Evolutionary conservation across 352 stramenopile species (phyloP).

Genomic region (Phytopythium montanum): DNA sequence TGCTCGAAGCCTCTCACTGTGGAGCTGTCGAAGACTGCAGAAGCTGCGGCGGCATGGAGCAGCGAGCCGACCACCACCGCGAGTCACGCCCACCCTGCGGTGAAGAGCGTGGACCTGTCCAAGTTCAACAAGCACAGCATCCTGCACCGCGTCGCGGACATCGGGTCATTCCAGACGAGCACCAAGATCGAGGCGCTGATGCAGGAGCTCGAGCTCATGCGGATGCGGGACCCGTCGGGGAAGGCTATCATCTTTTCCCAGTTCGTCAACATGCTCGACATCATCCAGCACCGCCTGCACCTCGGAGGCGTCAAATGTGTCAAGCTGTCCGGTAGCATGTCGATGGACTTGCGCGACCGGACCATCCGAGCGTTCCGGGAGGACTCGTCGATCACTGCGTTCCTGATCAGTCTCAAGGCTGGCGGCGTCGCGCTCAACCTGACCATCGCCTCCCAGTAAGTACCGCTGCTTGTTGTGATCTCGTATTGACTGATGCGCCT

Average conservation of each 20-base stretch:
- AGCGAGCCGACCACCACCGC: conserved; percentile 9
- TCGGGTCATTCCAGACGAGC: conserved; percentile 82
- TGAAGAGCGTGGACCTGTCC: conserved; percentile 37
- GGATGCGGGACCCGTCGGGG: conserved; percentile 86
- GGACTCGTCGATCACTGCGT: conserved; percentile 91
- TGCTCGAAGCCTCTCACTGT: conserved; percentile 87
- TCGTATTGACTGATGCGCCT: conserved; percentile 6
- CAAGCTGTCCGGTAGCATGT: conserved; percentile 91
- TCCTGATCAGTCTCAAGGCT: conserved; percentile 98
- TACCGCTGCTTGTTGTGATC: conserved; percentile 5
- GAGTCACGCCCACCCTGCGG: conserved; percentile 1
- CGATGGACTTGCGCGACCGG: conserved; percentile 78
- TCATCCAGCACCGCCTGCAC: conserved; percentile 96
- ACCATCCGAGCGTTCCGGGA: conserved; percentile 83
- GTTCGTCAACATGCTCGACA: conserved; percentile 99
- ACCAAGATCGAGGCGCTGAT: conserved; percentile 99
- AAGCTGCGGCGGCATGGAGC: conserved; percentile 10
- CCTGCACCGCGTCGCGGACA: conserved; percentile 54
- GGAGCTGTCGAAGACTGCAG: conserved; percentile 46
- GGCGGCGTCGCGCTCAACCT: conserved; percentile 99
- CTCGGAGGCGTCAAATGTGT: conserved; percentile 86
- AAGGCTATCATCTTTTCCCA: conserved; percentile 99
- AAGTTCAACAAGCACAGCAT: conserved; percentile 76
- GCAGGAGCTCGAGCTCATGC: conserved; percentile 95
- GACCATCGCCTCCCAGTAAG: conserved; percentile 94